Conservation (phyloP, 1,284 basidiomycete genomes). For the Jaminaea rosea region DNA sequence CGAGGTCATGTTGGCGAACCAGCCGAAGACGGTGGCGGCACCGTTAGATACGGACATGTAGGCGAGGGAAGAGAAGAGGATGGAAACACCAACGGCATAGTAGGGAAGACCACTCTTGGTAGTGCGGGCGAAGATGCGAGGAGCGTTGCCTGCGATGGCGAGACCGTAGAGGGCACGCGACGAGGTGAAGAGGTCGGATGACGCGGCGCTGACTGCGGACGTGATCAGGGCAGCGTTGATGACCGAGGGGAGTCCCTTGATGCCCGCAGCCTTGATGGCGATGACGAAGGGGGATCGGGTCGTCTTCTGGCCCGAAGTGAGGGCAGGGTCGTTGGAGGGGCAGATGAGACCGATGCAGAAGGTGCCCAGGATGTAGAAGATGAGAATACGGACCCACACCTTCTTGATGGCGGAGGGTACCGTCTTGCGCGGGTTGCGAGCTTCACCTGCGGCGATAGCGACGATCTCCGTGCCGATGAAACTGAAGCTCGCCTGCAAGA, state of each 20-base stretch:
- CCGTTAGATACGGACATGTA: conserved; percentile 53
- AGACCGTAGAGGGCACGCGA: conserved; percentile 68
- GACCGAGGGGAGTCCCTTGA: conserved; percentile 48
- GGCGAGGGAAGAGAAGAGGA: conserved; percentile 60
- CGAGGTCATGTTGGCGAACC: conserved; percentile 56
- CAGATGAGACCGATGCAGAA: conserved; percentile 35
- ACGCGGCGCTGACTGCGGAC: conserved; percentile 77
- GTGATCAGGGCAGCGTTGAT: conserved; percentile 72
- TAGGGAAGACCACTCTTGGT: conserved; percentile 67
- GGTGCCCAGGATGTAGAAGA: conserved; percentile 49
- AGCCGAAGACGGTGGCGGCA: conserved; percentile 56
- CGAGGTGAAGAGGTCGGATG: conserved; percentile 70
- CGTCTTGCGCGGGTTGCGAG: conserved; percentile 48
- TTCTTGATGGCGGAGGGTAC: conserved; percentile 31
- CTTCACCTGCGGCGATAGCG: conserved; percentile 68
- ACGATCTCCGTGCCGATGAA: conserved; percentile 76
- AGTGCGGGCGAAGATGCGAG: conserved; percentile 60
- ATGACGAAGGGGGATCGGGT: conserved; percentile 44
- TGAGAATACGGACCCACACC: conserved; percentile 36
- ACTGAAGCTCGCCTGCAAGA: conserved; percentile 63
- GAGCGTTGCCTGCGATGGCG: conserved; percentile 66
- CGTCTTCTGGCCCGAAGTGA: conserved; percentile 23
- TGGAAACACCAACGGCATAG: conserved; percentile 60
- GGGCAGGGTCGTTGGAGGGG: conserved; percentile 26
- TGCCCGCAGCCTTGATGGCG: conserved; percentile 48